These are phyloP conservation scores for Trichoderma breve DNA, from an alignment of 2,329 filamentous ascomycete genomes.

Conservation along the genomic window DNA sequence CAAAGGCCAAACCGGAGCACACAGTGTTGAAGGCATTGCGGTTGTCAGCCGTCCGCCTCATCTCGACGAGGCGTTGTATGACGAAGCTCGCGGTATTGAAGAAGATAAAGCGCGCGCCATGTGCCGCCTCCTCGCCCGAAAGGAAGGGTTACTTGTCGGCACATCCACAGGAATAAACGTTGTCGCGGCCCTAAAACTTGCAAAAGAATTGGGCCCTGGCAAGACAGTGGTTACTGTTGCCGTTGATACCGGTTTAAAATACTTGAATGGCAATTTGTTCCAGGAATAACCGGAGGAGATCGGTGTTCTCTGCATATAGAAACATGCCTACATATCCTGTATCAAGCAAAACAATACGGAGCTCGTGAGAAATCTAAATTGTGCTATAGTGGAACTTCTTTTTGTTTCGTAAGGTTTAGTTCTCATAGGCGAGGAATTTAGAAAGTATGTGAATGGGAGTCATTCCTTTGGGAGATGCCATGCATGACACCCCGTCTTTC, in stretches of 20 bases:
- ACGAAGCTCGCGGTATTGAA: background rate
- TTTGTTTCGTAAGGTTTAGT: background rate
- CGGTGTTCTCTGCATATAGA: background rate
- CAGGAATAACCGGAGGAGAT: background rate
- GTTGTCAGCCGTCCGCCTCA: background rate
- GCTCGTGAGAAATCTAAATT: background rate
- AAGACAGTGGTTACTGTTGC: background rate
- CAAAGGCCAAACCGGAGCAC: background rate
- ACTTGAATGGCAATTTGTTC: background rate
- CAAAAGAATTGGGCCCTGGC: background rate
- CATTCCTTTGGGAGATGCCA: background rate
- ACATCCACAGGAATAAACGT: background rate
- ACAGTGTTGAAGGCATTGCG: background rate
- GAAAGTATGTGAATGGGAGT: background rate
- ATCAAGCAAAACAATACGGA: background rate
- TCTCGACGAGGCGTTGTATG: background rate
- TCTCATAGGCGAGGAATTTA: background rate
- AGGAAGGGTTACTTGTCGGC: background rate
- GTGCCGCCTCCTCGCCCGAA: background rate
- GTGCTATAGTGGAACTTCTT: no score
- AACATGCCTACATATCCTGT: background rate
- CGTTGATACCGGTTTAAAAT: background rate
- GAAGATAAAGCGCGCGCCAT: background rate
- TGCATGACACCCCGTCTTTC: background rate
- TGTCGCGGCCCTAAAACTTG: background rate